Percentiles rank a stretch among this genome's conserved stretches.
Evolutionary conservation across 1,284 basidiomycete genomes (phyloP).

Genomic region (Ganoderma sinense): DNA sequence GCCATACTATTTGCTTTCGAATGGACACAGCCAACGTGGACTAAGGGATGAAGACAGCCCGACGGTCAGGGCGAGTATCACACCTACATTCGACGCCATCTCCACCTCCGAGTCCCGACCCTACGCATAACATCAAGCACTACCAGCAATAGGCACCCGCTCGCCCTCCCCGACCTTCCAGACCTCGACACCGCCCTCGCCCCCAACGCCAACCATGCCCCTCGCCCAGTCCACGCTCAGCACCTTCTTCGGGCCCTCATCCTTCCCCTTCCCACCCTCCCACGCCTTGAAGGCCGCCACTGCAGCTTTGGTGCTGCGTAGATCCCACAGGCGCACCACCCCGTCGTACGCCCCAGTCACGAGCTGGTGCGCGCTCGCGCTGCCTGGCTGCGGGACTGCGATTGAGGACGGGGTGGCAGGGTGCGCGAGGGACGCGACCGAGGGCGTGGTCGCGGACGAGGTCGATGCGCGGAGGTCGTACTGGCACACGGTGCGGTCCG

Average conservation of each 20-base stretch:
- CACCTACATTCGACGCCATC: background rate
- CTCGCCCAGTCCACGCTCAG: conserved; percentile 80
- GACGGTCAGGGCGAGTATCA: too few species aligned
- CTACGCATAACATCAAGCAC: background rate
- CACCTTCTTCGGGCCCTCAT: conserved; percentile 64
- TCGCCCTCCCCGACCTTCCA: conserved; percentile 66
- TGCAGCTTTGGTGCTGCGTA: conserved; percentile 71
- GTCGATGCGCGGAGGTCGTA: conserved; percentile 66
- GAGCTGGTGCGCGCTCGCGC: conserved; percentile 63
- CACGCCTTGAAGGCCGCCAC: conserved; percentile 74
- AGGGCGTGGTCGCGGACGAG: conserved; percentile 49
- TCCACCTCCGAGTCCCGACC: background rate
- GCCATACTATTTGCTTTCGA: too few species aligned
- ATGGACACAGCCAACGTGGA: too few species aligned
- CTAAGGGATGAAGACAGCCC: too few species aligned
- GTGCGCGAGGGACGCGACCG: conserved; percentile 65
- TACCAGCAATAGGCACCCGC: background rate
- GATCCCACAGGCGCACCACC: conserved; percentile 86
- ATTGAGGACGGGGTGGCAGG: conserved; percentile 81
- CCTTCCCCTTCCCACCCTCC: conserved; percentile 46
- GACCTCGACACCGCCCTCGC: conserved; percentile 85
- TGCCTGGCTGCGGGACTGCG: conserved; percentile 47
- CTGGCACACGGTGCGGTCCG: conserved; percentile 71
- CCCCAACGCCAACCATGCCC: conserved; percentile 79
- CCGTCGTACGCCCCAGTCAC: conserved; percentile 88